Evolutionary conservation across 306 rosid genomes (phyloP), one percentile per base, ranked within the genome.

Genomic region (Lotus japonicus): DNA sequence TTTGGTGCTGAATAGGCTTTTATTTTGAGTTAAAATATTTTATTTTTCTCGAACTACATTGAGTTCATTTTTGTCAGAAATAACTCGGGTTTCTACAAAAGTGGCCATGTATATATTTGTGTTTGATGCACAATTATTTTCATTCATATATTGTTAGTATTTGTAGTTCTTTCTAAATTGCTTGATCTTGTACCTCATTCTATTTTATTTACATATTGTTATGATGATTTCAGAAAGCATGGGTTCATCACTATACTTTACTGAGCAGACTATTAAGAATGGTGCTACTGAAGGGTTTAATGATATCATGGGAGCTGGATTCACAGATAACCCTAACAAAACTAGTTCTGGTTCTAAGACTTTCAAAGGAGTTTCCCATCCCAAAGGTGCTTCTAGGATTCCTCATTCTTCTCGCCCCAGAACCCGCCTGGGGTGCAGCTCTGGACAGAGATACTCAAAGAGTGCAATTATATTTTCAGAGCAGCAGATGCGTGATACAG

Each of bases 401-500:
- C 75, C 83, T 68, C 63, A 58, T 62, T 82, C 70, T 71, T 84
- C 84, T 48, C 71, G 80, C 18, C 67, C 73, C 49, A 79, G 79
- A 43, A 68, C 79, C 1, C 81, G 80, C 28, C 26, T 73, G 10
- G 95, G 83, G 46, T 82, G 82, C 71, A 79, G 71, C 48, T 76
- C 96, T 33, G 70, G 79, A 58, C 90, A 77, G 66, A 83, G 81
- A 45, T 86, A 92, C 80, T 77, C 97, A 49, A 81, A 85, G 72
- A 90, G 81, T 80, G 95, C 89, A 72, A 87, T 95, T 71, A 81
- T 92, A 56, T 90, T 90, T 84, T 84, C 97, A 33, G 81, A 87
- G 77, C 89, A 83, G 70, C 99, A 95, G 88, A 85, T 95, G 99
- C 82, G 80, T 18, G 97, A 88, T 57, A 71, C 69, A 12, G 95